phyloP scores from a whole-genome alignment of 306 rosid genomes.

The Cucurbita ficifolia region DNA sequence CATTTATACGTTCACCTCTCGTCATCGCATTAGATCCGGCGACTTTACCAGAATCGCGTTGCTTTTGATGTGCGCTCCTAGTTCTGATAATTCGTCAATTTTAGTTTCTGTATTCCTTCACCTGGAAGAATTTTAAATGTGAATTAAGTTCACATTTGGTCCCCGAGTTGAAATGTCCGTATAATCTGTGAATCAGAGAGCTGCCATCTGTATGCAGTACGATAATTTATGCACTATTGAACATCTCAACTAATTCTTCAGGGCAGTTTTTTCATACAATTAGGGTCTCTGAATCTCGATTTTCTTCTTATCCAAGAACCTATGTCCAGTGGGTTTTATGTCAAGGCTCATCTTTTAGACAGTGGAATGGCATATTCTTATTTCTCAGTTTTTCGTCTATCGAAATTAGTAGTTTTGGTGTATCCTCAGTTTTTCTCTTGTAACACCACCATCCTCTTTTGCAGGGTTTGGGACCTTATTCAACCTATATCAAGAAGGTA shows the following conservation, averaged over 20 bases:
- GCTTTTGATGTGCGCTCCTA: not conserved
- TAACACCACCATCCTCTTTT: not conserved
- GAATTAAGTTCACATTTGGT: not conserved
- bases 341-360: not conserved
- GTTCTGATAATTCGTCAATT: not conserved
- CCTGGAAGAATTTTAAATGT: not conserved
- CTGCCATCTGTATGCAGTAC: not conserved
- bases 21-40: not conserved
- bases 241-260: not conserved
- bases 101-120: not conserved
- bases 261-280: not conserved
- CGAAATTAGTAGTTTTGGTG: not conserved
- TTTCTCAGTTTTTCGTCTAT: not conserved
- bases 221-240: not conserved
- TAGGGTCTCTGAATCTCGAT: not conserved
- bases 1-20: not conserved
- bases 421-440: not conserved
- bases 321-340: not conserved
- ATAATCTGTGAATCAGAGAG: not conserved
- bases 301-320: not conserved
- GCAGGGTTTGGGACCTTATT: conserved; percentile 97
- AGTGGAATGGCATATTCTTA: not conserved
- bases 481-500: conserved; percentile 57
- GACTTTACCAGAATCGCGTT: not conserved
- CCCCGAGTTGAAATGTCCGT: not conserved